Evolutionary conservation across 495 filamentous ascomycete species (phyloP).

Genomic region (Apodospora peruviana): DNA sequence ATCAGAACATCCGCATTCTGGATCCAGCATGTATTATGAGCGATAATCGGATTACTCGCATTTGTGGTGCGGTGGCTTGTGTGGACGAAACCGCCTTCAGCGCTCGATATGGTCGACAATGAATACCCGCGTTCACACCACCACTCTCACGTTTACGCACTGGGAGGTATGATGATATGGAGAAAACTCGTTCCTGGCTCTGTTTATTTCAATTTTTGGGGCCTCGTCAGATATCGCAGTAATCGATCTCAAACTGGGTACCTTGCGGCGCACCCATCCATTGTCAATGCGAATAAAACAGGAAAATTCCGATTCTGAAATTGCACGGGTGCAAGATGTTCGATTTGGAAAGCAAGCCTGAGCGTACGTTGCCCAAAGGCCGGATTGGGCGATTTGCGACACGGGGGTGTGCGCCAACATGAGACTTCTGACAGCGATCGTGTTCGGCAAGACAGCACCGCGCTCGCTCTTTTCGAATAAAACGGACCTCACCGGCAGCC

Average conservation of each 20-base stretch:
- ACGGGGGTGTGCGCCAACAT: constrained; percentile 8
- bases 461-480: neutral
- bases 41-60: constrained; percentile 5
- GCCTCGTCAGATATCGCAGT: too few species aligned
- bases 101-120: neutral
- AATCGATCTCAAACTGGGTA: too few species aligned
- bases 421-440: constrained; percentile 15
- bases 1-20: constrained; percentile 21
- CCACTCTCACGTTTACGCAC: too few species aligned
- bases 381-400: constrained; percentile 28
- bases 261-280: neutral
- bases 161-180: too few species aligned
- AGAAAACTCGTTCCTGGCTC: too few species aligned
- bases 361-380: constrained; percentile 18
- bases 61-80: neutral
- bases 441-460: neutral
- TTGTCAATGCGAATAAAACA: constrained; percentile 14
- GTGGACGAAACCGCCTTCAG: neutral
- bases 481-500: too few species aligned
- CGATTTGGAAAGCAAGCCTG: constrained; percentile 22
- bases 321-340: constrained; percentile 14
- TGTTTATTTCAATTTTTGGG: too few species aligned
- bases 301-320: constrained; percentile 10
- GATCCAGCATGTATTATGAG: constrained; percentile 28
- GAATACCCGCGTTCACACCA: neutral